A percentile compares a stretch with the other conserved stretches of the same genome.
Evolutionary conservation across 495 filamentous ascomycete species (phyloP).

Genomic region (Penicillium angulare): DNA sequence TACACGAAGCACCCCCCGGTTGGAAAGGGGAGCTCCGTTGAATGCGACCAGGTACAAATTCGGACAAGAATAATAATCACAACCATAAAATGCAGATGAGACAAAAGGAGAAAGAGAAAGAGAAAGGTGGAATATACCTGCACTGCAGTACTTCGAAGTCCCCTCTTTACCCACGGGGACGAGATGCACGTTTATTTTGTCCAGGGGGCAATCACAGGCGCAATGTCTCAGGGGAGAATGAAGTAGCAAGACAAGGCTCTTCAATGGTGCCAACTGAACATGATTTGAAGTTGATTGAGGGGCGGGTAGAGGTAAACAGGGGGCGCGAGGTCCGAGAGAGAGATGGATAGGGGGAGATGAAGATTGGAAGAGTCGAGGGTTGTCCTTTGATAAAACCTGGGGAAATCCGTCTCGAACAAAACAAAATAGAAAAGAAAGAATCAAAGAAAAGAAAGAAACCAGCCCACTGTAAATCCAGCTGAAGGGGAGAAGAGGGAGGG

Average conservation of each 20-base stretch:
- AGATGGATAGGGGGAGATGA: conserved; percentile 52
- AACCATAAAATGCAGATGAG: background rate
- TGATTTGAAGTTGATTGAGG: conserved; percentile 59
- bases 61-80: too few species aligned
- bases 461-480: background rate
- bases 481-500: conserved; percentile 4
- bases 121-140: conserved; percentile 37
- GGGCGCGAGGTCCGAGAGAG: conserved; percentile 47
- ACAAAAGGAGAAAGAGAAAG: conserved; percentile 2
- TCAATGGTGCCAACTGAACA: conserved; percentile 54
- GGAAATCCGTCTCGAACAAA: conserved; percentile 10
- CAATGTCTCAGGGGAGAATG: conserved; percentile 57
- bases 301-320: conserved; percentile 61
- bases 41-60: too few species aligned
- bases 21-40: too few species aligned
- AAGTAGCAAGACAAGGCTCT: conserved; percentile 62
- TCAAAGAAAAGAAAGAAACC: conserved; percentile 12
- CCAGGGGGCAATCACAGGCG: conserved; percentile 42
- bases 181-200: conserved; percentile 25
- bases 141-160: conserved; percentile 24
- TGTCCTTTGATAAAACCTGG: too few species aligned
- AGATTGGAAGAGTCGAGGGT: conserved; percentile 18
- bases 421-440: background rate
- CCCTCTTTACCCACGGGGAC: conserved; percentile 18
- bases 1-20: background rate